A percentile compares a stretch with the other conserved stretches of the same genome.
phyloP scores from a whole-genome alignment of 2,329 filamentous ascomycete genomes.

The Dactylellina parvicollis region DNA sequence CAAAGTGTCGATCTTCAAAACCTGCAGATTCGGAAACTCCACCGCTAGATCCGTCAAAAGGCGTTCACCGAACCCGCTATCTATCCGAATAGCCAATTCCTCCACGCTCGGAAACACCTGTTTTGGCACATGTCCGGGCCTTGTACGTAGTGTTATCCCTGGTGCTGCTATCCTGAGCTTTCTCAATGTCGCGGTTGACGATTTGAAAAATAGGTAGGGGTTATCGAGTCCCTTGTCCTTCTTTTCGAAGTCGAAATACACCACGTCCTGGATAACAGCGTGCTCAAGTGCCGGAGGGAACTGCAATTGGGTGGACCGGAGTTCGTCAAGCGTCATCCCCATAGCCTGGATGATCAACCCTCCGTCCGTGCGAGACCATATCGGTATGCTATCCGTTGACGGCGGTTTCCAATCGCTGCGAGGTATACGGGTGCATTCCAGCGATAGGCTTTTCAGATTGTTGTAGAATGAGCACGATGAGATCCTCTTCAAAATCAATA shows the following conservation, averaged over 20 bases:
- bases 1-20: neutral
- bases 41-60: neutral
- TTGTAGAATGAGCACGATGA: conserved; percentile 5
- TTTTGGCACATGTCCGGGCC: neutral
- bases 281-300: conserved; percentile 2
- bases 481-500: conserved; percentile 6
- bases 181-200: neutral
- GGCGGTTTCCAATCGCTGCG: neutral
- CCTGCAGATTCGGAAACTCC: neutral
- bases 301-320: neutral
- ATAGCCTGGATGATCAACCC: neutral
- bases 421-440: conserved; percentile 6
- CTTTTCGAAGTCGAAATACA: conserved; percentile 19
- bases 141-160: neutral
- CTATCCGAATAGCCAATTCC: neutral
- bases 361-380: conserved; percentile 1
- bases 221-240: neutral
- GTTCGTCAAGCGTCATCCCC: neutral
- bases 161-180: neutral
- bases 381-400: neutral
- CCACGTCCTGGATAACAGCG: neutral
- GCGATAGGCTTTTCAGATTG: neutral
- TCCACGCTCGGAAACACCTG: neutral
- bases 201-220: conserved; percentile 10
- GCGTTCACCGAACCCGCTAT: neutral